Conservation (phyloP, 768 basidiomycete species). For the Symmetrospora coprosmae region DNA sequence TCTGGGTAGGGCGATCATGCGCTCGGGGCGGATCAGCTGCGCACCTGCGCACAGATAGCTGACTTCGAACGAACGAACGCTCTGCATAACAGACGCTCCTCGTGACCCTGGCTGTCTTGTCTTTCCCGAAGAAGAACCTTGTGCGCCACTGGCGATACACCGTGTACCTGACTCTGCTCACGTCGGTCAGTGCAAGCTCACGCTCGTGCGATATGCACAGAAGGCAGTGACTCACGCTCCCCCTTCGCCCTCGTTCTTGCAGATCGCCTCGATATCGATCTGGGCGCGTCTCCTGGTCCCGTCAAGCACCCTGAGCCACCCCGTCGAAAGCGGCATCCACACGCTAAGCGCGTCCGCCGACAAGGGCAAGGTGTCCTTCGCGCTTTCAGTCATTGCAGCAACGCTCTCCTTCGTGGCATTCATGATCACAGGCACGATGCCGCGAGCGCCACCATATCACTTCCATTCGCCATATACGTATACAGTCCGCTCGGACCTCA, state of each 20-base stretch:
- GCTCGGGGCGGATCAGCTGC: not conserved
- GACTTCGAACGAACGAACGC: no score
- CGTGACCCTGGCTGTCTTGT: not conserved
- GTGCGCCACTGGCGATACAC: slow-evolving; percentile 9
- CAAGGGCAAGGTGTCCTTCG: not conserved
- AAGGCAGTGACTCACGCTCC: not conserved
- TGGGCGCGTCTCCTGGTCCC: slow-evolving; percentile 14
- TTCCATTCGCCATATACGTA: slow-evolving; percentile 13
- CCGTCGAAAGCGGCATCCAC: not conserved
- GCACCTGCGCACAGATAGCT: not conserved
- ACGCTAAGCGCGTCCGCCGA: not conserved
- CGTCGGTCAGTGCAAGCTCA: not conserved
- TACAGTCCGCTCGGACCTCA: not conserved
- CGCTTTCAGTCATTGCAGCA: not conserved
- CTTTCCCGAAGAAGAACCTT: slow-evolving; percentile 5
- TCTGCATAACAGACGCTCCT: not conserved
- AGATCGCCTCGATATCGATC: not conserved
- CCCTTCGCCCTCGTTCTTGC: not conserved
- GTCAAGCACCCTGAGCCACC: not conserved
- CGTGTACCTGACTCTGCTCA: slow-evolving; percentile 4
- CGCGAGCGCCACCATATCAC: not conserved
- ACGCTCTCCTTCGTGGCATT: not conserved
- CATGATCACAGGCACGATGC: not conserved
- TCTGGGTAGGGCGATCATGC: not conserved
- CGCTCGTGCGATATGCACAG: not conserved